phyloP scores from a whole-genome alignment of 345 rosid species.

The Hirschfeldia incana region DNA sequence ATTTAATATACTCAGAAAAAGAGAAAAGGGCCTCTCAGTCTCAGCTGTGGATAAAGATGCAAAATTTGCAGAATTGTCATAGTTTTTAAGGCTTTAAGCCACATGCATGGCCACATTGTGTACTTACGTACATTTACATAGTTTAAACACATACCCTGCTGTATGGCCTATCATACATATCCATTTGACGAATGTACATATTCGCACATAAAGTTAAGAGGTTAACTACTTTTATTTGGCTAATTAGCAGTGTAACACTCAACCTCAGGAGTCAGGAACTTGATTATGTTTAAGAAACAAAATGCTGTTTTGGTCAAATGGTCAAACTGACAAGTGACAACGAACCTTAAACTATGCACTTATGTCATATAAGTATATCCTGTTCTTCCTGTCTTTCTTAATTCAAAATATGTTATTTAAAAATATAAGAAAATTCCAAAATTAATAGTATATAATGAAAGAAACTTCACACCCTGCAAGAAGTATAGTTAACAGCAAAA shows the following conservation, averaged over 20 bases:
- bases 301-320: slow-evolving; percentile 8
- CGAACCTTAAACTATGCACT: slow-evolving; percentile 16
- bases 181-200: neutral
- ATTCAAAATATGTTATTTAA: neutral
- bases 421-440: neutral
- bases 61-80: slow-evolving; percentile 11
- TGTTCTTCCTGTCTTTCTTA: neutral
- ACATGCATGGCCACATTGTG: slow-evolving; percentile 26
- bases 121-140: neutral
- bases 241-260: neutral
- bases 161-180: neutral
- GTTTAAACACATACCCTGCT: neutral
- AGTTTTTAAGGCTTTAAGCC: slow-evolving; percentile 16
- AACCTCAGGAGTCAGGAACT: neutral
- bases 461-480: neutral
- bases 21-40: slow-evolving; percentile 18
- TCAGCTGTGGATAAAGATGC: slow-evolving; percentile 32
- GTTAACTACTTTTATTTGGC: neutral
- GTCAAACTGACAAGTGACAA: slow-evolving; percentile 31
- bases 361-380: neutral
- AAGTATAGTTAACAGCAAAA: neutral
- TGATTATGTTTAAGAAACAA: neutral
- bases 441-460: neutral
- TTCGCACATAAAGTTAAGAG: neutral
- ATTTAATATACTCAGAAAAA: neutral